Evolutionary conservation across 2,329 filamentous ascomycete genomes (phyloP).

Genomic region (Talaromyces albobiverticillius): DNA sequence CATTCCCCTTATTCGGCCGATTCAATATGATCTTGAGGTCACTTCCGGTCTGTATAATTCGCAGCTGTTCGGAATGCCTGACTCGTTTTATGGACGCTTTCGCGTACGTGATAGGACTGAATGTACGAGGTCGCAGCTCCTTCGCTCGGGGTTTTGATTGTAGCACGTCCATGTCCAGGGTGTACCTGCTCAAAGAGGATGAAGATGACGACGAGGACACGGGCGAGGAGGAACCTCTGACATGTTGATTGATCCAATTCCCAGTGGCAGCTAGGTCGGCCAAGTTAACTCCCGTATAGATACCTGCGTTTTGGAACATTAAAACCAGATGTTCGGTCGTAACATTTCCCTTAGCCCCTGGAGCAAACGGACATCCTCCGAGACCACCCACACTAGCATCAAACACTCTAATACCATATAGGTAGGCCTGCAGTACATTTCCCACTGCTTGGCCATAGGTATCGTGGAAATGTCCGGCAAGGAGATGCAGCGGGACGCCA

Average conservation of each 20-base stretch:
- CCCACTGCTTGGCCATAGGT: constrained; percentile 84
- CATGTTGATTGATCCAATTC: constrained; percentile 65
- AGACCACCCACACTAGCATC: constrained; percentile 77
- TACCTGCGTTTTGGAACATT: constrained; percentile 59
- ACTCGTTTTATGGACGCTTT: constrained; percentile 1
- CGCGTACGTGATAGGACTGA: constrained; percentile 4
- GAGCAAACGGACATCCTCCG: constrained; percentile 81
- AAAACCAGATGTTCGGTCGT: constrained; percentile 83
- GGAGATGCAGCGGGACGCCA: constrained; percentile 65
- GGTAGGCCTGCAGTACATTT: constrained; percentile 73
- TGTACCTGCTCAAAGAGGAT: constrained; percentile 53
- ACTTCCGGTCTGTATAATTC: constrained; percentile 28
- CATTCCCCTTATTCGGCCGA: constrained; percentile 39
- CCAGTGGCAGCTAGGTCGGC: constrained; percentile 63
- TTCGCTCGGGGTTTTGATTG: neutral
- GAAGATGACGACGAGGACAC: too few species aligned
- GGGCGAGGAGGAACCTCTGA: constrained; percentile 58
- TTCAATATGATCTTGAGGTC: constrained; percentile 33
- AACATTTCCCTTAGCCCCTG: constrained; percentile 82
- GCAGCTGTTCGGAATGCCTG: constrained; percentile 21
- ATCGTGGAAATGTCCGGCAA: constrained; percentile 86
- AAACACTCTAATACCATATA: constrained; percentile 74
- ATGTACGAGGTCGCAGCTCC: neutral
- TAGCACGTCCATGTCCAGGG: neutral
- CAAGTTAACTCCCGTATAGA: constrained; percentile 70